Evolutionary conservation across 2,329 filamentous ascomycete species (phyloP), one percentile per base, ranked within the genome.

Genomic region (Fusarium sp.): DNA sequence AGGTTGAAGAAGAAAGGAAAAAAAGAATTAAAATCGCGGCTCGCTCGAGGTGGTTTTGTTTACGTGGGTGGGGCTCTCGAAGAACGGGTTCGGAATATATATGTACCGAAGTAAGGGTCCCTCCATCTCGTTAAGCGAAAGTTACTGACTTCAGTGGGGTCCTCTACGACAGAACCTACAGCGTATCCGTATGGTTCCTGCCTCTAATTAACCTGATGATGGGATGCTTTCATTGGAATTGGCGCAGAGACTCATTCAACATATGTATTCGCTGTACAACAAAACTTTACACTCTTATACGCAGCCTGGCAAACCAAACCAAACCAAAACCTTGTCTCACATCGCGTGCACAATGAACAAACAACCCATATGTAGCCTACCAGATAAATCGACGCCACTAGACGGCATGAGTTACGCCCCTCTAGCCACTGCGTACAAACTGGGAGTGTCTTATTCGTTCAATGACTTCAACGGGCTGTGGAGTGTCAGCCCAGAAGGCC

Each of bases 1-100:
- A 82, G 80, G 79, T 82, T 81, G 64, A 75, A 77, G 71, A 75
- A 74, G 75, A 77, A 76, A 75, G 62, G 61, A 74, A 77, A 74
- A 71, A 70, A 71, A 71, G 50, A n/a, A 61, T 6, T 52, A 70
- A 71, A 55, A 45, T 8, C 6, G 46, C 42, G 57, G 57, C 32
- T n/a, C 25, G 27, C 8, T 56, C 45, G 22, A 53, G 30, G 27
- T 66, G 66, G 56, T 76, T 68, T 73, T 68, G 60, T 68, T 47
- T 59, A 52, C 25, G 40, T 42, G 29, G 29, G 62, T 68, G 66
- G 57, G 61, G 40, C 45, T 3, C 30, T 18, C 8, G 25, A n/a
- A 20, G 45, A 47, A 18, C 57, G 68, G 57, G 18, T 18, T 29
- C 71, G 78, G 78, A 79, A 71, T 34, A 79, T 77, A 29, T 29